Conservation (phyloP, 768 basidiomycete genomes). For the Tylopilus vinaceipallidus region DNA sequence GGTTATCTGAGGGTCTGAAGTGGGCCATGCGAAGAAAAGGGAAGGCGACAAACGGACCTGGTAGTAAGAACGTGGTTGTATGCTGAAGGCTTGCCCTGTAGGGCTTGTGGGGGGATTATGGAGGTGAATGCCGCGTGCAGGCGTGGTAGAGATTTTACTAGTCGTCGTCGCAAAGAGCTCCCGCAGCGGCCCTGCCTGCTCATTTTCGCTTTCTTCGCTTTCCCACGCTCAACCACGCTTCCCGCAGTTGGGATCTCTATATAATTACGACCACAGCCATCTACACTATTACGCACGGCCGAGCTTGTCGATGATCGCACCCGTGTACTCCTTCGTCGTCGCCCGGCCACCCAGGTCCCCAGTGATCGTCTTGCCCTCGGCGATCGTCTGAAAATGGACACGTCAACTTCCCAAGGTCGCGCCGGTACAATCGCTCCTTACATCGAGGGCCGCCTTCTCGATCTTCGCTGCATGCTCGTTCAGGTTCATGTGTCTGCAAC, state of each 20-base stretch:
- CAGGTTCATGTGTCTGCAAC: slow-evolving; percentile 85
- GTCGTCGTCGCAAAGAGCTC: slow-evolving; percentile 38
- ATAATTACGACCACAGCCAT: slow-evolving; percentile 14
- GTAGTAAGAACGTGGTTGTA: slow-evolving; percentile 40
- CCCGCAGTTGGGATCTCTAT: slow-evolving; percentile 14
- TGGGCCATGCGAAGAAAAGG: slow-evolving; percentile 13
- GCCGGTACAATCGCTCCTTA: slow-evolving; percentile 41
- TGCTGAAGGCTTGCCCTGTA: slow-evolving; percentile 79
- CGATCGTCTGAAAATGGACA: slow-evolving; percentile 70
- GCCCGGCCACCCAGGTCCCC: slow-evolving; percentile 95
- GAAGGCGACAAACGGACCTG: slow-evolving; percentile 37
- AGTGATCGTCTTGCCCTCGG: slow-evolving; percentile 93
- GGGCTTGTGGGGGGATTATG: slow-evolving; percentile 76
- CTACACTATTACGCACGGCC: slow-evolving; percentile 27
- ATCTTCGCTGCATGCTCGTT: slow-evolving; percentile 82
- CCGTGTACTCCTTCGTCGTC: slow-evolving; percentile 84
- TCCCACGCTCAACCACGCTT: slow-evolving; percentile 27
- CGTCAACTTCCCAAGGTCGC: slow-evolving; percentile 3
- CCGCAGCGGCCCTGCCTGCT: background rate
- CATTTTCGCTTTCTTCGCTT: slow-evolving; percentile 18
- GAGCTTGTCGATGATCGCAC: slow-evolving; percentile 81
- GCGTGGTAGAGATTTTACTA: slow-evolving; percentile 49
- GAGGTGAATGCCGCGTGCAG: slow-evolving; percentile 54
- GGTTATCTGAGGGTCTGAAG: slow-evolving; percentile 43
- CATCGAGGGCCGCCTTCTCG: slow-evolving; percentile 85